Base-by-base conservation (phyloP, 352 stramenopile species). In the Pseudoperonospora humuli region DNA sequence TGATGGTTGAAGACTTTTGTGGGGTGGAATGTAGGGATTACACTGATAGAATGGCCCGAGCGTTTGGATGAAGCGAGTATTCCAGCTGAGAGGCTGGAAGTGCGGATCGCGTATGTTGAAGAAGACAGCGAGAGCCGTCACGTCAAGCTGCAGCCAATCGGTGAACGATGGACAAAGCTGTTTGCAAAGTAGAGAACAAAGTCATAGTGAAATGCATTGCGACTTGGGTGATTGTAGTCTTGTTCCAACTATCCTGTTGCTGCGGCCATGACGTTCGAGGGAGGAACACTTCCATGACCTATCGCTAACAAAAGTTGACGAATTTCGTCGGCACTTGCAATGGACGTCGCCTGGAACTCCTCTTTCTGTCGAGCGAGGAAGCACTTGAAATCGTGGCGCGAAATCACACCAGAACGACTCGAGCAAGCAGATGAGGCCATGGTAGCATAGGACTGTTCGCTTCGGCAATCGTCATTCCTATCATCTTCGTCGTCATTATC, bases 31-130 rank as follows among this genome's bases (percentile, higher is more conserved):
- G 6, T 51, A 82, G 73, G 67, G 2, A 77, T 88, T 36, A 70
- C 69, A 17, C 50, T 88, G 17, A 60, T 88, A n/a, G 76, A 88
- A 46, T 88, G 76, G 74, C 62, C 76, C 0, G 73, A 85, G 52
- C 76, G 76, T n/a, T 59, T 88, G 29, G 54, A 70, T 23, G 21
- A 44, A 8, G 42, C 45, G 2, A 69, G 67, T 27, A 40, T 71
- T 2, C 76, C 76, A 5, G 21, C 6, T 0, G 69, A 84, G 28
- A 57, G 74, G 3, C 56, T 88, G 21, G 66, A 82, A 7, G 67
- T 88, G 9, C 35, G 55, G 20, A 86, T 88, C 21, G 47, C 47
- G 36, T 83, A 88, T 50, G 68, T 70, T 46, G 52, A 74, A 40
- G 39, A 67, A 1, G 47, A 75, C 27, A 43, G 57, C 1, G 39